phyloP scores from a whole-genome alignment of 257 asterid species.

The Forsythia viridissima region DNA sequence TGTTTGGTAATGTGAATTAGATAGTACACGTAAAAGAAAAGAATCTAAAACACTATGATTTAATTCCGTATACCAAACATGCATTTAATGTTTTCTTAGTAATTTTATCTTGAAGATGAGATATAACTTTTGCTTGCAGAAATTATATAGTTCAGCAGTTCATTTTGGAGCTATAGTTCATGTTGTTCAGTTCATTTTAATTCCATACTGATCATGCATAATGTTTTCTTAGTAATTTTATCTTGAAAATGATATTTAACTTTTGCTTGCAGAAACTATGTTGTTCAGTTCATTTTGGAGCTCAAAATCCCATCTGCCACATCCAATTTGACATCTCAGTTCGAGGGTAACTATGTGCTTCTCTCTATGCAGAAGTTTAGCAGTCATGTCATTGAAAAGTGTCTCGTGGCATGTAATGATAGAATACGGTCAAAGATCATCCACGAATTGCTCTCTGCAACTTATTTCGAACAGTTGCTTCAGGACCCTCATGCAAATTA shows the following conservation, averaged over 20 bases:
- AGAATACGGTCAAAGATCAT: conserved; percentile 60
- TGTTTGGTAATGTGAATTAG: neutral
- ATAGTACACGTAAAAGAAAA: too few species aligned
- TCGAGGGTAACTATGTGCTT: conserved; percentile 68
- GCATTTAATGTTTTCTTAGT: neutral
- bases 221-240: neutral
- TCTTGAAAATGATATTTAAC: neutral
- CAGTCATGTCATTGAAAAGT: conserved; percentile 92
- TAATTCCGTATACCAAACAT: neutral
- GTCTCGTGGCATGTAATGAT: conserved; percentile 51
- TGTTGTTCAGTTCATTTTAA: neutral
- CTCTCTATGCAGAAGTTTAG: conserved; percentile 84
- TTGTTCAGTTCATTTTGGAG: conserved; percentile 82
- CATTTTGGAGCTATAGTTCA: conserved; percentile 53
- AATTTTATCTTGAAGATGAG: neutral
- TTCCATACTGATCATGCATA: too few species aligned
- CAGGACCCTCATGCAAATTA: conserved; percentile 95
- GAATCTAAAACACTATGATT: neutral
- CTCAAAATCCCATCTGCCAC: conserved; percentile 61
- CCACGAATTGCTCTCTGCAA: conserved; percentile 66
- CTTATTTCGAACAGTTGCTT: conserved; percentile 79
- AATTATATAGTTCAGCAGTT: conserved; percentile 77
- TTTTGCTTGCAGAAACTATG: conserved; percentile 70
- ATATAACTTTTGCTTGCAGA: conserved; percentile 42
- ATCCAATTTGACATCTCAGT: conserved; percentile 55